A percentile compares a stretch with the other conserved stretches of the same genome.
Conservation (phyloP, 169 alveolate species). For the Plasmodium fragile region DNA sequence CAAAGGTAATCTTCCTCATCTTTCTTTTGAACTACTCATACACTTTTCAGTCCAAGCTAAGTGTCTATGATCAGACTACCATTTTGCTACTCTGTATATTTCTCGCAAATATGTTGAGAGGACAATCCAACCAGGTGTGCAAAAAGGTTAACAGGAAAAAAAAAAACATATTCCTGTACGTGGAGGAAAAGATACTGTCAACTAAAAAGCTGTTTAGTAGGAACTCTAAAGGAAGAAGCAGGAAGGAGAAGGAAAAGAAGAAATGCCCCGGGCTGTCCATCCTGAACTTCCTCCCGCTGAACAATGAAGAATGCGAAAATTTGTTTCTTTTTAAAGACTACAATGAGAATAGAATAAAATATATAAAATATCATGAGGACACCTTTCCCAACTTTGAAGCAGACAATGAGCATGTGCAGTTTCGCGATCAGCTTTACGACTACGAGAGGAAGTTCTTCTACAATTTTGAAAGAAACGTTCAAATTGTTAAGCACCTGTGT, state of each 20-base stretch:
- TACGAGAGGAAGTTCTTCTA: constrained; percentile 4
- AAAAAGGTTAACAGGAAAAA: background rate
- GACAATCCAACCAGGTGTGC: background rate
- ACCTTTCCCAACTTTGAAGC: constrained; percentile 19
- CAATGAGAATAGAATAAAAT: constrained; percentile 57
- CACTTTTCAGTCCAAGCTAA: constrained; percentile 14
- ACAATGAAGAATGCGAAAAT: constrained; percentile 30
- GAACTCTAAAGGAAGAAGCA: background rate
- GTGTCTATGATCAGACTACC: constrained; percentile 31
- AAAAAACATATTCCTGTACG: constrained; percentile 8
- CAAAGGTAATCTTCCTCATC: constrained; percentile 30
- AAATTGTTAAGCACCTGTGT: constrained; percentile 23
- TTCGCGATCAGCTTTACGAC: constrained; percentile 16
- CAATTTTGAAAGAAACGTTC: constrained; percentile 21
- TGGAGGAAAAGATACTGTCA: background rate
- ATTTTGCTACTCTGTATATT: constrained; percentile 23
- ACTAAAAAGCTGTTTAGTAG: background rate
- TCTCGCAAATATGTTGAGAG: constrained; percentile 25
- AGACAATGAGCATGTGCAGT: background rate
- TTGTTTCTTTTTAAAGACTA: constrained; percentile 56
- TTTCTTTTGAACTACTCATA: constrained; percentile 63
- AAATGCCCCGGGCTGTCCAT: constrained; percentile 23
- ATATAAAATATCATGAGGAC: constrained; percentile 21
- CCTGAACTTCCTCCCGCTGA: constrained; percentile 31
- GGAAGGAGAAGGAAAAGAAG: background rate